Evolutionary conservation across 345 rosid species (phyloP).

Genomic region (Hypericum androsaemum): DNA sequence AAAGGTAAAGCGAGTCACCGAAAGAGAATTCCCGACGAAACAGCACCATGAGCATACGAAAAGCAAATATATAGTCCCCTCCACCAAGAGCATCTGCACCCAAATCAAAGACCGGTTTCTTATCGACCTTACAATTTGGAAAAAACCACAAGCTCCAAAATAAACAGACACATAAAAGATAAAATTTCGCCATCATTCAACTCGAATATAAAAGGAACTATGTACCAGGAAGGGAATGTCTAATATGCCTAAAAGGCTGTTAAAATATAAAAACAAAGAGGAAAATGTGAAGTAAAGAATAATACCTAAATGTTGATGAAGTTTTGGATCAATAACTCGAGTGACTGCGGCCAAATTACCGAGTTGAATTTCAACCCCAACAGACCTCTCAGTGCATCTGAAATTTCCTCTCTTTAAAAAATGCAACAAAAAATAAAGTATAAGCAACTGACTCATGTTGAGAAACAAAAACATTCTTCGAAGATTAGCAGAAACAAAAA

Average conservation of each 20-base stretch:
- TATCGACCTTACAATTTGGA: not conserved
- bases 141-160: constrained; percentile 6
- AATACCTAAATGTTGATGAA: constrained; percentile 94
- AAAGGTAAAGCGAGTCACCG: constrained; percentile 87
- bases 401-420: constrained; percentile 79
- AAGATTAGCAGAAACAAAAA: constrained; percentile 6
- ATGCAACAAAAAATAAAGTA: constrained; percentile 19
- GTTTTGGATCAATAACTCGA: constrained; percentile 88
- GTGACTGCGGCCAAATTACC: constrained; percentile 76
- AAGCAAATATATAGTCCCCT: constrained; percentile 92
- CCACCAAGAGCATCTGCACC: constrained; percentile 81
- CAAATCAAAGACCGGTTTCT: constrained; percentile 7
- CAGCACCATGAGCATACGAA: constrained; percentile 94
- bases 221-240: no score
- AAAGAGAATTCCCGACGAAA: constrained; percentile 95
- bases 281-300: constrained; percentile 4
- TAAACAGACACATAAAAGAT: not conserved
- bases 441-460: constrained; percentile 14
- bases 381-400: constrained; percentile 75
- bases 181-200: no score
- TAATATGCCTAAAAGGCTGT: no score
- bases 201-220: no score
- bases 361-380: constrained; percentile 94
- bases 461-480: constrained; percentile 5
- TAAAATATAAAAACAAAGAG: not conserved